Conservation (phyloP, 2,329 filamentous ascomycete genomes). For the Trichophyton equinum region DNA sequence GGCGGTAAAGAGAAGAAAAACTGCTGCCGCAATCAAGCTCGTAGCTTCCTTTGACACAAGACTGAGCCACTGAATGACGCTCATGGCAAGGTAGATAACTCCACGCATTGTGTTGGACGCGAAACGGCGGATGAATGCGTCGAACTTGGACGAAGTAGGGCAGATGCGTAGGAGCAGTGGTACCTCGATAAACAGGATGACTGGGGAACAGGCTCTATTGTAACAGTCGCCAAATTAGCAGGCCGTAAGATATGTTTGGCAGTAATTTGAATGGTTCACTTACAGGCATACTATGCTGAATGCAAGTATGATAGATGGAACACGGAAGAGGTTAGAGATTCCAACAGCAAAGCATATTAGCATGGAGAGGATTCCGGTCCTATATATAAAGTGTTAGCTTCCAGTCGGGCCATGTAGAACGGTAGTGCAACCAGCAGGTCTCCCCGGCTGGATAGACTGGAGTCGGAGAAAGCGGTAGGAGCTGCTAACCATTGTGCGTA, state of each 20-base stretch:
- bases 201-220: conserved; percentile 53
- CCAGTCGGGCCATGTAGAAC: not conserved
- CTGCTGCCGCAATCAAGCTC: conserved; percentile 72
- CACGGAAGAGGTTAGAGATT: conserved; percentile 55
- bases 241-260: conserved; percentile 8
- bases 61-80: conserved; percentile 71
- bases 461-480: not conserved
- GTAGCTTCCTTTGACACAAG: conserved; percentile 46
- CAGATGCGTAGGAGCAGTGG: conserved; percentile 94
- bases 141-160: conserved; percentile 82
- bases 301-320: conserved; percentile 42
- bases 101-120: conserved; percentile 97
- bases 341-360: conserved; percentile 55
- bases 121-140: conserved; percentile 77
- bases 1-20: conserved; percentile 65
- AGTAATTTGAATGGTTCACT: conserved; percentile 19
- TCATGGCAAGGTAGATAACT: conserved; percentile 71
- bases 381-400: conserved; percentile 11
- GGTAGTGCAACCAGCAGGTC: not conserved
- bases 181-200: conserved; percentile 78
- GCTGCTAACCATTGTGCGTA: conserved; percentile 54
- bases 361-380: conserved; percentile 47
- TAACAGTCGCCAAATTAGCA: conserved; percentile 31
- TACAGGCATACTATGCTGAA: conserved; percentile 49
- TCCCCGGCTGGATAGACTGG: not conserved